Percentiles rank a stretch among this genome's conserved stretches.
These are phyloP conservation scores for Podaxis pistillaris DNA, from an alignment of 768 basidiomycete genomes.

Conservation along the genomic window DNA sequence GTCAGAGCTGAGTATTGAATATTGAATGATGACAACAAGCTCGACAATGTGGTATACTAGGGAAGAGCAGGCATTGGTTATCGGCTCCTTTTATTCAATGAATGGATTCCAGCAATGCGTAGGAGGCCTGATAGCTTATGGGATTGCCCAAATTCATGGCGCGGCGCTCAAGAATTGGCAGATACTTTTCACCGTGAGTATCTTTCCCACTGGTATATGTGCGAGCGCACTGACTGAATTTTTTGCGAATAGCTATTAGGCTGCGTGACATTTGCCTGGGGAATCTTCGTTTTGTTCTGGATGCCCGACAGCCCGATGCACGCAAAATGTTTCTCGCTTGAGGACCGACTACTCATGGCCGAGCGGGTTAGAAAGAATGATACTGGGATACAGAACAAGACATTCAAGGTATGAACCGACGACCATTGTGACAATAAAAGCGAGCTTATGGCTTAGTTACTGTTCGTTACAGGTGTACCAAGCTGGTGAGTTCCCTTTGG, in stretches of 20 bases:
- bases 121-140: slow-evolving; percentile 48
- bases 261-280: slow-evolving; percentile 46
- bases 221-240: neutral
- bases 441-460: neutral
- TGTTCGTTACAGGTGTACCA: slow-evolving; percentile 24
- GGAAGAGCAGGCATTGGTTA: slow-evolving; percentile 47
- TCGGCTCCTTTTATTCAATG: slow-evolving; percentile 45
- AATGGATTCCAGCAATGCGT: slow-evolving; percentile 49
- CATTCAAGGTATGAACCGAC: slow-evolving; percentile 37
- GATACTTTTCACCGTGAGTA: slow-evolving; percentile 37
- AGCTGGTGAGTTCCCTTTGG: slow-evolving; percentile 25
- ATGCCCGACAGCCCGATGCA: slow-evolving; percentile 49
- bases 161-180: slow-evolving; percentile 49
- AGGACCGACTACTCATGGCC: slow-evolving; percentile 46
- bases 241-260: slow-evolving; percentile 35
- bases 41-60: slow-evolving; percentile 54
- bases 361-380: slow-evolving; percentile 53
- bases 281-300: slow-evolving; percentile 46
- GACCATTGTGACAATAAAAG: neutral
- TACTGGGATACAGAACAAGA: slow-evolving; percentile 49
- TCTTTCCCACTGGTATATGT: neutral
- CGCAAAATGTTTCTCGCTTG: slow-evolving; percentile 45
- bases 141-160: slow-evolving; percentile 43
- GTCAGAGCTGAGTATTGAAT: neutral
- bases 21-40: slow-evolving; percentile 22